Evolutionary conservation across 1,139 yeast species (phyloP).

Genomic region (Debaryomycetaceae sp.): DNA sequence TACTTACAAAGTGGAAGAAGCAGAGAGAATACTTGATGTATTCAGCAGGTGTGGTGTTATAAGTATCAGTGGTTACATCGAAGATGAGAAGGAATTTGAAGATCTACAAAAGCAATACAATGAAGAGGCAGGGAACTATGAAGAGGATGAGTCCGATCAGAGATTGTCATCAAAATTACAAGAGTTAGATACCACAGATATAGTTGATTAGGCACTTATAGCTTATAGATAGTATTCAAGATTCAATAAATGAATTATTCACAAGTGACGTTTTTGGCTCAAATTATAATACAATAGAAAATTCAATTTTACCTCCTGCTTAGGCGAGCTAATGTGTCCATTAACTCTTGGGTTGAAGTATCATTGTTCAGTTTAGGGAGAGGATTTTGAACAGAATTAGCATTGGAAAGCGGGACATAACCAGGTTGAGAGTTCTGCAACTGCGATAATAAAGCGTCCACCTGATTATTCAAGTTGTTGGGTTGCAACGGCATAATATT

Average conservation of each 20-base stretch:
- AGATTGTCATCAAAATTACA: conserved; percentile 1
- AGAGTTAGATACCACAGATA: conserved; percentile 18
- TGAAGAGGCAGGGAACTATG: conserved; percentile 17
- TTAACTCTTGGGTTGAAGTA: conserved; percentile 20
- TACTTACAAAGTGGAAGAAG: conserved; percentile 69
- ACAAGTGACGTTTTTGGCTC: neutral
- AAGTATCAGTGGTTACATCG: conserved; percentile 73
- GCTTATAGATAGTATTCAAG: conserved; percentile 1
- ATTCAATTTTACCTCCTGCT: conserved; percentile 17
- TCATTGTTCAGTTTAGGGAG: conserved; percentile 4
- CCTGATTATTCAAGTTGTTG: conserved; percentile 18
- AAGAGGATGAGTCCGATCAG: conserved; percentile 4
- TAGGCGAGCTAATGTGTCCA: conserved; percentile 40
- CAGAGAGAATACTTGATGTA: conserved; percentile 70
- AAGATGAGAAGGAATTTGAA: conserved; percentile 71
- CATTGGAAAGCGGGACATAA: neutral
- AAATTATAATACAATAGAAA: neutral
- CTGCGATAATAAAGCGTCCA: conserved; percentile 27
- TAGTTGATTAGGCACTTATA: conserved; percentile 18
- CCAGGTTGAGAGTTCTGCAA: conserved; percentile 14
- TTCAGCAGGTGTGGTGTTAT: conserved; percentile 83
- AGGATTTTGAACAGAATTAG: neutral
- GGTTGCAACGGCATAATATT: conserved; percentile 7
- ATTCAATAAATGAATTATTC: neutral
- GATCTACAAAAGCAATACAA: conserved; percentile 52